Conservation (phyloP, 2,329 filamentous ascomycete species). For the Xylariaceae sp. region DNA sequence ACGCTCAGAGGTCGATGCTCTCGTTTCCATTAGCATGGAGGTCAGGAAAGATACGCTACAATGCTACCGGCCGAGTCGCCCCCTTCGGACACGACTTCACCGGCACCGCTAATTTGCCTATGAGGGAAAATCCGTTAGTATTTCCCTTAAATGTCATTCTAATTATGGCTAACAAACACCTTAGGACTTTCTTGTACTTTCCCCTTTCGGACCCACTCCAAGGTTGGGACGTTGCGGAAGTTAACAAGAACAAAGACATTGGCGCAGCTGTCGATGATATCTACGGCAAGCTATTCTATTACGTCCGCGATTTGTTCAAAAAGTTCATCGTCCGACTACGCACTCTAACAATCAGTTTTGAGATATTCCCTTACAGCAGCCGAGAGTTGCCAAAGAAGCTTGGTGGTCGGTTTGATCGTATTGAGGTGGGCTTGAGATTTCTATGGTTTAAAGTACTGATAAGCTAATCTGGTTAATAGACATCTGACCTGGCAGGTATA, state of each 20-base stretch:
- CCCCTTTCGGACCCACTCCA: slow-evolving; percentile 15
- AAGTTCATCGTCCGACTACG: slow-evolving; percentile 14
- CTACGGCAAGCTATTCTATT: slow-evolving; percentile 21
- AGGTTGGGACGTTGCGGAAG: slow-evolving; percentile 11
- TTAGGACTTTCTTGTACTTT: no score
- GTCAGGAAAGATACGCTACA: not conserved
- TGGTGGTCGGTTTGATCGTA: slow-evolving; percentile 10
- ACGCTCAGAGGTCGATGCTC: no score
- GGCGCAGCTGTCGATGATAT: slow-evolving; percentile 2
- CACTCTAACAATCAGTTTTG: not conserved
- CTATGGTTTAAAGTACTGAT: no score
- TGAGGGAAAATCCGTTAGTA: slow-evolving; percentile 10
- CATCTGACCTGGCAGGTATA: not conserved
- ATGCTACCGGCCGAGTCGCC: not conserved
- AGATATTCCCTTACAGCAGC: not conserved
- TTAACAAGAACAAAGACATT: not conserved
- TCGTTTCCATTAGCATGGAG: no score
- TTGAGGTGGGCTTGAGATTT: slow-evolving; percentile 1
- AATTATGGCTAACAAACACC: no score
- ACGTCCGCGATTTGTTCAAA: slow-evolving; percentile 14
- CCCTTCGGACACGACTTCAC: slow-evolving; percentile 1
- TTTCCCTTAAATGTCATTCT: no score
- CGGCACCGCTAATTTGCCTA: not conserved
- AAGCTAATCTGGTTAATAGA: not conserved
- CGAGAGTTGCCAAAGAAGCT: not conserved